Evolutionary conservation across 306 rosid species (phyloP), one percentile per base, ranked within the genome.

Genomic region (Crotalaria pallida): DNA sequence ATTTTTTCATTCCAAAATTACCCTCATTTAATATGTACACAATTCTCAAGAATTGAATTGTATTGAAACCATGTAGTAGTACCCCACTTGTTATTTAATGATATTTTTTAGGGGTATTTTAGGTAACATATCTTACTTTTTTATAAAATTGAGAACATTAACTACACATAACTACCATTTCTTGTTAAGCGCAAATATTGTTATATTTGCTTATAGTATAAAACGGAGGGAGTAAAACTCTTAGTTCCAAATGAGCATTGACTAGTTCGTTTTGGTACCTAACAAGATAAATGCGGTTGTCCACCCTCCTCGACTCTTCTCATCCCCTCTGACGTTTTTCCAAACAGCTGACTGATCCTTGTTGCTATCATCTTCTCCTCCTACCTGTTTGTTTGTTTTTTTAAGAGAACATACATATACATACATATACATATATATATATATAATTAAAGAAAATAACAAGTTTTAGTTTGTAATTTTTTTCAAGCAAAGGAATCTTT

Each of bases 271-370:
- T 19, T 67, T 58, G n/a, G 23, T 71, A 84, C 89, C 83, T 64
- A 86, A 53, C 76, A 86, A 81, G 44, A 86, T 64, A n/a, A 4
- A 7, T 68, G 86, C 82, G 55, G 55, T 60, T 21, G 34, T 60
- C 88, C 86, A 83, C 48, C 84, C 88, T 65, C 86, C 88, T 51
- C 0, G 17, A 23, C 21, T 43, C 67, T 82, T 67, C 0, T 0
- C 51, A 7, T 48, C 62, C 57, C 51, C 65, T 9, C 10, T 26
- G 50, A 5, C 44, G 3, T 40, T 27, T 45, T 21, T 33, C 40
- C 19, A 43, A 2, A 10, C 61, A 18, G 57, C 29, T 63, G 65
- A 13, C 69, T 27, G 43, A 47, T 56, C 76, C 57, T 16, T 41
- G 45, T 11, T 3, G 61, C 45, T 45, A 9, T 19, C 43, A 45